Evolutionary conservation across 768 basidiomycete species (phyloP).

Genomic region (Amylocystis lapponica): DNA sequence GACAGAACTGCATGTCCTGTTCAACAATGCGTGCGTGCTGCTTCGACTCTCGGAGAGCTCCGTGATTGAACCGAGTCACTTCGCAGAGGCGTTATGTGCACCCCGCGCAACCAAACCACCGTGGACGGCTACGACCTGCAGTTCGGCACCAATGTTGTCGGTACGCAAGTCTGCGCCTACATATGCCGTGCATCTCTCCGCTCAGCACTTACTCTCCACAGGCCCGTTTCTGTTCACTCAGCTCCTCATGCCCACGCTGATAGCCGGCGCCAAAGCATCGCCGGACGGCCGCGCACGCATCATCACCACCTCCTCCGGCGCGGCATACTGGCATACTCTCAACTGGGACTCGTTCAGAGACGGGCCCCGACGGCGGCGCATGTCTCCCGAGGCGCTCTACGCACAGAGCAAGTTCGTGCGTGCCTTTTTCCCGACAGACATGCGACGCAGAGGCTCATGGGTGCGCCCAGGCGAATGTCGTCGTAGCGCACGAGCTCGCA

Average conservation of each 20-base stretch:
- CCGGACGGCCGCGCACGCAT: slow-evolving; percentile 41
- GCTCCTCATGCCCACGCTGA: slow-evolving; percentile 43
- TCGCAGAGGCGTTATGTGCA: slow-evolving; percentile 45
- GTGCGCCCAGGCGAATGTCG: slow-evolving; percentile 35
- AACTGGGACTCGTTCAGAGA: slow-evolving; percentile 35
- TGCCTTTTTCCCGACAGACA: no score
- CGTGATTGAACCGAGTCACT: neutral
- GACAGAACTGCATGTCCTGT: slow-evolving; percentile 39
- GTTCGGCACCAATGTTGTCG: slow-evolving; percentile 51
- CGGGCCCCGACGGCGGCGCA: slow-evolving; percentile 15
- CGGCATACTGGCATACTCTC: slow-evolving; percentile 27
- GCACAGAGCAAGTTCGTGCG: slow-evolving; percentile 43
- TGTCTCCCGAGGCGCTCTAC: slow-evolving; percentile 16
- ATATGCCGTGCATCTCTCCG: no score
- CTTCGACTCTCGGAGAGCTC: neutral
- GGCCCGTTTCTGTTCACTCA: slow-evolving; percentile 30
- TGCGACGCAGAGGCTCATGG: neutral
- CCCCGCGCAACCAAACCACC: slow-evolving; percentile 36
- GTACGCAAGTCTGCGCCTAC: no score
- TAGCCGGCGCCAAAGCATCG: slow-evolving; percentile 32
- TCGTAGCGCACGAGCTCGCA: slow-evolving; percentile 41
- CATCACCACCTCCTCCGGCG: slow-evolving; percentile 41
- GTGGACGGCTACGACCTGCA: slow-evolving; percentile 47
- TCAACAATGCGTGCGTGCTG: slow-evolving; percentile 45
- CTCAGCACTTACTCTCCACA: neutral